Conservation (phyloP, 345 rosid species). For the Toxicodendron radicans region DNA sequence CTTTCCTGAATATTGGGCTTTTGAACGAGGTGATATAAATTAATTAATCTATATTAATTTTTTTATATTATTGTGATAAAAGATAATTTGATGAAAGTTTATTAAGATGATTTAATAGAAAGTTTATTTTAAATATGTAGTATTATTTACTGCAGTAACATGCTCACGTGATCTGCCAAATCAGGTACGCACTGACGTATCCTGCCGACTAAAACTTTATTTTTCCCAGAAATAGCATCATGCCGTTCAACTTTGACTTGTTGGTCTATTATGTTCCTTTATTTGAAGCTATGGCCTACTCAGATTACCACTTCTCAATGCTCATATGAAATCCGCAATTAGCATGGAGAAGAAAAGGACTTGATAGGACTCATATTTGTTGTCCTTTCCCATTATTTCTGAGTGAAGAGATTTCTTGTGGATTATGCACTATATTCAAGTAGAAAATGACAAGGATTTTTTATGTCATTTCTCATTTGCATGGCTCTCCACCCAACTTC, state of each 20-base stretch:
- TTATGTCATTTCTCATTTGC: slow-evolving; percentile 36
- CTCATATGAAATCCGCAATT: slow-evolving; percentile 4
- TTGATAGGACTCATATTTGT: slow-evolving; percentile 6
- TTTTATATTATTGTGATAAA: too few relatives aligned
- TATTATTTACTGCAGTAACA: too few relatives aligned
- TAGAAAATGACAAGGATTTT: slow-evolving; percentile 45
- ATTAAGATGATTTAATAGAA: too few relatives aligned
- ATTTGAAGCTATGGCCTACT: not conserved
- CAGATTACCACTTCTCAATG: slow-evolving; percentile 7
- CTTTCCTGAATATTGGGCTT: too few relatives aligned
- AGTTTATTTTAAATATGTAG: too few relatives aligned
- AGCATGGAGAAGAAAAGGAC: slow-evolving; percentile 9
- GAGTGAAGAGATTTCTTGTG: slow-evolving; percentile 39
- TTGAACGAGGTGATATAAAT: too few relatives aligned
- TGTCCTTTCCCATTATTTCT: slow-evolving; percentile 15
- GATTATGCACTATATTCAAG: slow-evolving; percentile 41
- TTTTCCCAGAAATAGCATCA: not conserved
- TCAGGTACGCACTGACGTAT: too few relatives aligned
- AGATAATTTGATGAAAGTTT: too few relatives aligned
- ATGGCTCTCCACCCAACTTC: slow-evolving; percentile 42
- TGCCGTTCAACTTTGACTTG: not conserved
- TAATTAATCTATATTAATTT: too few relatives aligned
- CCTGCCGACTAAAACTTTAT: too few relatives aligned
- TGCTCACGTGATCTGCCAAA: too few relatives aligned
- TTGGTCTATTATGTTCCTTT: not conserved